Conservation (phyloP, 768 basidiomycete species). For the Arthromyces matolae region DNA sequence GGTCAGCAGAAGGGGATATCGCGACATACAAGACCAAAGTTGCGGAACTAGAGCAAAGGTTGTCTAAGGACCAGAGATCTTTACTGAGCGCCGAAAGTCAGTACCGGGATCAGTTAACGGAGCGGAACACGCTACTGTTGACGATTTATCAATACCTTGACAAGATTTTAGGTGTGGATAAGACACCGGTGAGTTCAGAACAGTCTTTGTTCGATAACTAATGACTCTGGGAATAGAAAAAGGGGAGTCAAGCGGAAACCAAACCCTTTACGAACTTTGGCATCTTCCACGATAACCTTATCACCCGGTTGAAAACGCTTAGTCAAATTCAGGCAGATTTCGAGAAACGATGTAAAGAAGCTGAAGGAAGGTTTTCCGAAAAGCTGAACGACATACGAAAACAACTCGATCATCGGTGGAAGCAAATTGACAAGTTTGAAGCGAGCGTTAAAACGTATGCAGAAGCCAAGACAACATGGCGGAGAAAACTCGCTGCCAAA, state of each 20-base stretch:
- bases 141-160: slow-evolving; percentile 96
- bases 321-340: slow-evolving; percentile 84
- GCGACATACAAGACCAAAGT: slow-evolving; percentile 55
- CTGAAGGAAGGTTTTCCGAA: slow-evolving; percentile 68
- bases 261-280: slow-evolving; percentile 92
- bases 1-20: slow-evolving; percentile 67
- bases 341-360: slow-evolving; percentile 79
- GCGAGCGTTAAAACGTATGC: slow-evolving; percentile 75
- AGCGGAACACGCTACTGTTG: slow-evolving; percentile 85
- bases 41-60: slow-evolving; percentile 71
- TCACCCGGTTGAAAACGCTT: slow-evolving; percentile 80
- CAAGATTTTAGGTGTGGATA: slow-evolving; percentile 87
- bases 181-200: slow-evolving; percentile 60
- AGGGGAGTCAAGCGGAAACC: slow-evolving; percentile 71
- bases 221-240: slow-evolving; percentile 62
- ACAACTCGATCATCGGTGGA: slow-evolving; percentile 85
- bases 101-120: slow-evolving; percentile 89
- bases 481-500: slow-evolving; percentile 74
- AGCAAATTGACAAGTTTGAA: slow-evolving; percentile 92
- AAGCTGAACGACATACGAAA: slow-evolving; percentile 77
- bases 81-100: slow-evolving; percentile 70
- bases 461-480: slow-evolving; percentile 80
- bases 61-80: slow-evolving; percentile 79
- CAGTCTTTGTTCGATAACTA: neutral
- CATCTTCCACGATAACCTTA: slow-evolving; percentile 93